Evolutionary conservation across 2,329 filamentous ascomycete genomes (phyloP), one percentile per base, ranked within the genome.

Genomic region (Cladophialophora yegresii): DNA sequence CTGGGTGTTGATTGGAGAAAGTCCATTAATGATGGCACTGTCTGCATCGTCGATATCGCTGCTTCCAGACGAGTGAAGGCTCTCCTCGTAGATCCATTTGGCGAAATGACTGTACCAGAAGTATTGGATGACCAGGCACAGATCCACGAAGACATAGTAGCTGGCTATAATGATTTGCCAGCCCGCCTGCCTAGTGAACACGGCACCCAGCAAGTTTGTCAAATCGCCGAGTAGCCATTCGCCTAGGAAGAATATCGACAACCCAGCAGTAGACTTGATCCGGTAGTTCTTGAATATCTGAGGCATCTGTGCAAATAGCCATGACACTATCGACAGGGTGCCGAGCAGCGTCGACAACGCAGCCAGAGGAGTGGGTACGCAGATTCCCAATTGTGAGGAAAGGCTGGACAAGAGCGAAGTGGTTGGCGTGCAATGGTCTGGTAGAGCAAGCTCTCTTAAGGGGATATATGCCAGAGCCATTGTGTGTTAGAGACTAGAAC

Each of bases 201-300:
- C 67, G 2, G 85, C 86, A 8, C 87, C 87, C 3, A 88, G 71
- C 22, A 89, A 75, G 63, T 89, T 89, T 54, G 84, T 83, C 59
- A 85, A 69, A 74, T 89, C 87, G 53, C 87, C 87, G 33, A 88
- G 72, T 69, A 86, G 82, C 87, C 87, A 89, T 75, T 87, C 86
- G 2, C 84, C 78, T 54, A 89, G 76, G 73, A 89, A 89, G 73
- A 84, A 87, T 63, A 87, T 82, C 4, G 85, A 88, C 43, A 89
- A 73, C 0, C 87, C 87, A 0, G 86, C 86, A 0, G 87, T 88
- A 12, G 86, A 88, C 71, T 86, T 81, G 22, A 88, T 74, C 58
- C 80, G 80, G 72, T 85, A 85, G 72, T 89, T 89, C 77, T 89
- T 89, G 77, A 85, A 87, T 67, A 89, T 88, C 71, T 89, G 87